Evolutionary conservation across 306 rosid genomes (phyloP), one percentile per base, ranked within the genome.

Genomic region (Biancaea sappan): DNA sequence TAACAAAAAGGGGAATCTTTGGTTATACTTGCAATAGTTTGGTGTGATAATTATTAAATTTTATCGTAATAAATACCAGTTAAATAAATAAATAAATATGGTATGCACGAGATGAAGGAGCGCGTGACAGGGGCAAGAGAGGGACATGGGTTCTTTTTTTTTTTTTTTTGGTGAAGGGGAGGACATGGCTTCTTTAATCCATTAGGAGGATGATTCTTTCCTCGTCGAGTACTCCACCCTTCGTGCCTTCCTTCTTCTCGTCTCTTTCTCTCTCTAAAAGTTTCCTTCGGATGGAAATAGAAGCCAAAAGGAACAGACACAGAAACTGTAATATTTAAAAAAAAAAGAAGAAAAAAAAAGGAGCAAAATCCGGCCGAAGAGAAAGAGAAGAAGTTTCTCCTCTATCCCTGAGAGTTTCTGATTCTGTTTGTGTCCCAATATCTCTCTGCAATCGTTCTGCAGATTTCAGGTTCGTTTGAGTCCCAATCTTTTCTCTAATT

Each of bases 401-500:
- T 66, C 22, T 4, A 8, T 6, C 38, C 8, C 40, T 12, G 14
- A 26, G 4, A 66, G 32, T 26, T 66, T 44, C 56, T 29, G n/a
- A 26, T 44, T 43, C 12, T 43, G 24, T 14, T 25, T 43, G 25
- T 66, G 24, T 25, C 21, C 71, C 26, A 3, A 4, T 64, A 34
- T 15, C 34, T 40, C 52, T 21, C 51, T 63, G 32, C 69, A 5
- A 22, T 63, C 32, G 19, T 28, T 41, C 51, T 64, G 70, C 12
- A 52, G 34, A 64, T 40, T 40, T 40, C 52, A 64, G 70, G 70
- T 64, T 40, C 35, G 2, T 64, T 40, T 64, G 35, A 40, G 6
- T 64, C 52, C 52, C 29, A 15, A 5, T 64, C 35, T 64, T 64
- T 64, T 16, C 22, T 41, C 70, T 24, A 40, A 38, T 64, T 15